phyloP scores from a whole-genome alignment of 2,329 filamentous ascomycete genomes.

The Fusarium ramigenum region DNA sequence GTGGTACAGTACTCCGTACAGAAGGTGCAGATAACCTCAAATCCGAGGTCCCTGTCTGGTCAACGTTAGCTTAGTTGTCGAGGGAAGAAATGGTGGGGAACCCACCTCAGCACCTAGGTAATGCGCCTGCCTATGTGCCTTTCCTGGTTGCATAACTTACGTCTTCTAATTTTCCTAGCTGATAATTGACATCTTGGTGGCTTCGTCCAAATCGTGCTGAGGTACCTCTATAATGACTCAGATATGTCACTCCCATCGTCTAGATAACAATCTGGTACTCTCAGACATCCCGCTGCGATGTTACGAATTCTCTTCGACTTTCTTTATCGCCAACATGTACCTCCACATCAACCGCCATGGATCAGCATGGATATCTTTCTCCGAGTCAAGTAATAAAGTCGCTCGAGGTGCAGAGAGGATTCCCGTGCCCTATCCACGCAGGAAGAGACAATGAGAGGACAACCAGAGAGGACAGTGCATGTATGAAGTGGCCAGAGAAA shows the following conservation, averaged over 20 bases:
- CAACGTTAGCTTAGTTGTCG: slow-evolving; percentile 24
- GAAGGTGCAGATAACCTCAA: slow-evolving; percentile 29
- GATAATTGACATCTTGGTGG: slow-evolving; percentile 12
- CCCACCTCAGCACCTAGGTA: not conserved
- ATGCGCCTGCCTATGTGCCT: not conserved
- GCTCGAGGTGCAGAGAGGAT: slow-evolving; percentile 23
- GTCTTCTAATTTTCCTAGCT: slow-evolving; percentile 5
- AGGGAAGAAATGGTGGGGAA: slow-evolving; percentile 17
- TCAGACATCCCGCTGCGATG: not conserved
- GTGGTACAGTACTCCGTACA: not conserved
- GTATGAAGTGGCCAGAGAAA: slow-evolving; percentile 31
- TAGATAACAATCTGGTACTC: not conserved
- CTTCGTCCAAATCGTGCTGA: slow-evolving; percentile 1
- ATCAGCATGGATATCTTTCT: slow-evolving; percentile 18
- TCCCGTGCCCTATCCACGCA: slow-evolving; percentile 36
- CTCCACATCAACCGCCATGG: slow-evolving; percentile 10
- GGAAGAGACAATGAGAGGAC: slow-evolving; percentile 13
- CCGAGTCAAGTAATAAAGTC: slow-evolving; percentile 23
- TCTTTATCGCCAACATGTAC: slow-evolving; percentile 2
- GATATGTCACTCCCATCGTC: slow-evolving; percentile 8
- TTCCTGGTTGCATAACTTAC: not conserved
- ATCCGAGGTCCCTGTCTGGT: slow-evolving; percentile 15
- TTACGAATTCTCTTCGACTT: slow-evolving; percentile 1
- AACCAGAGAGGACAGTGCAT: slow-evolving; percentile 3
- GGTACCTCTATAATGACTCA: not conserved